Evolutionary conservation across 2,329 filamentous ascomycete species (phyloP).

Genomic region (Chaetomiaceae sp.): DNA sequence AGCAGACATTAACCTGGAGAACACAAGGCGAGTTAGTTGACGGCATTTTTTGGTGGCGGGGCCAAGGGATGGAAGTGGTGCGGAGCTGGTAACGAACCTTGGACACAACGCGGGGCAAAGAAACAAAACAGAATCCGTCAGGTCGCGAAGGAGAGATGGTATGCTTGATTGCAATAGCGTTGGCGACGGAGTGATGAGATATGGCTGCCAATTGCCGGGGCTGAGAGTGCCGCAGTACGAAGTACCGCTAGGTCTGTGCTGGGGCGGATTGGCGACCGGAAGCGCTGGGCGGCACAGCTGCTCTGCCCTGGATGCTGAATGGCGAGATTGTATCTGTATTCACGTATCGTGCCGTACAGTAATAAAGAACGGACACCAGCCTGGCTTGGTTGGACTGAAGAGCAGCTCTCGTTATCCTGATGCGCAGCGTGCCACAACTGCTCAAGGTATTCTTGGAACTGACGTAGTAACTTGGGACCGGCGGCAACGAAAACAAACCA

Average conservation of each 20-base stretch:
- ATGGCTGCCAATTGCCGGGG: slow-evolving; percentile 15
- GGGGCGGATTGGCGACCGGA: slow-evolving; percentile 12
- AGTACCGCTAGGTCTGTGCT: slow-evolving; percentile 21
- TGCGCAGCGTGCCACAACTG: neutral
- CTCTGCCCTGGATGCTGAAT: slow-evolving; percentile 14
- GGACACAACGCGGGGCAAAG: slow-evolving; percentile 4
- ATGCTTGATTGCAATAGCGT: neutral
- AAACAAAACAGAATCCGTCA: slow-evolving; percentile 11
- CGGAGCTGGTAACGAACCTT: slow-evolving; percentile 11
- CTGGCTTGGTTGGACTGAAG: neutral
- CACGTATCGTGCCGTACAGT: neutral
- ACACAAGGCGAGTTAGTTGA: slow-evolving; percentile 16
- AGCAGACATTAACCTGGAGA: slow-evolving; percentile 16
- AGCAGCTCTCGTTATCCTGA: neutral
- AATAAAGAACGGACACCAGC: neutral
- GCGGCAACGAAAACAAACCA: slow-evolving; percentile 16
- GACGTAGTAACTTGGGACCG: neutral
- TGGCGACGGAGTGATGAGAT: slow-evolving; percentile 15
- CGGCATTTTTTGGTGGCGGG: slow-evolving; percentile 13
- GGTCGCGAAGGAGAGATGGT: slow-evolving; percentile 3
- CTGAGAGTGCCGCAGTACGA: slow-evolving; percentile 20
- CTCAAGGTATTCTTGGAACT: neutral
- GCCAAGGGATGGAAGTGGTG: slow-evolving; percentile 1
- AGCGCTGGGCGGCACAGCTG: slow-evolving; percentile 18
- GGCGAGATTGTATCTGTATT: slow-evolving; percentile 6